Evolutionary conservation across 192 early-diverging fungal species (phyloP), one percentile per base, ranked within the genome.

Genomic region (Coemansia sp.): DNA sequence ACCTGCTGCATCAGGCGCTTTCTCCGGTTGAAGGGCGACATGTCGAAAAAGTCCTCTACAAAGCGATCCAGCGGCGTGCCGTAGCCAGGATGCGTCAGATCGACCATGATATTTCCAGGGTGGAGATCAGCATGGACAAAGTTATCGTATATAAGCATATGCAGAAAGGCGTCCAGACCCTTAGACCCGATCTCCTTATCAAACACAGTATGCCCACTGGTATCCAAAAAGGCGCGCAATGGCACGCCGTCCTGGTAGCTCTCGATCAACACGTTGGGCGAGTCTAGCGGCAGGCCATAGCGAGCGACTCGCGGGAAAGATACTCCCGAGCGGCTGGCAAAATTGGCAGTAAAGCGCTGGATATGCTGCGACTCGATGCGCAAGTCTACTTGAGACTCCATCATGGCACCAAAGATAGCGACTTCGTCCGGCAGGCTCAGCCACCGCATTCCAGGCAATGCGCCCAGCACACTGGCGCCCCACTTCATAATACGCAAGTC

Each of bases 81-180:
- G 24, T 81, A 79, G 24, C 84, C 79, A 3, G 91, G 90, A 72
- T 88, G 90, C 47, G 82, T 85, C 69, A 97, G 95, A 12, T 89
- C 89, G 1, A 98, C 87, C 72, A 95, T 77, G 52, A 97, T 97
- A 71, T 98, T 98, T 40, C 95, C 97, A 18, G 96, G 96, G 63
- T 98, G 97, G 65, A 97, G 69, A 77, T 97, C 97, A 5, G 94
- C 92, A 72, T 98, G 97, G 27, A 94, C 89, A 86, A 97, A 95
- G 76, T 98, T 98, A 80, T 96, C 94, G 52, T 93, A 84, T 38
- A 96, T 93, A 0, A 98, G 87, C 97, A 98, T 98, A 40, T 92
- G 87, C 85, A 95, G 76, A 65, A 93, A 95, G 5, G 91, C 84
- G 63, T 92, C 80, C 67, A 97, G 83, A 59, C 97, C 97, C 63